Conservation (phyloP, 805 yeast genomes). For the Metschnikowia bowlesiae region DNA sequence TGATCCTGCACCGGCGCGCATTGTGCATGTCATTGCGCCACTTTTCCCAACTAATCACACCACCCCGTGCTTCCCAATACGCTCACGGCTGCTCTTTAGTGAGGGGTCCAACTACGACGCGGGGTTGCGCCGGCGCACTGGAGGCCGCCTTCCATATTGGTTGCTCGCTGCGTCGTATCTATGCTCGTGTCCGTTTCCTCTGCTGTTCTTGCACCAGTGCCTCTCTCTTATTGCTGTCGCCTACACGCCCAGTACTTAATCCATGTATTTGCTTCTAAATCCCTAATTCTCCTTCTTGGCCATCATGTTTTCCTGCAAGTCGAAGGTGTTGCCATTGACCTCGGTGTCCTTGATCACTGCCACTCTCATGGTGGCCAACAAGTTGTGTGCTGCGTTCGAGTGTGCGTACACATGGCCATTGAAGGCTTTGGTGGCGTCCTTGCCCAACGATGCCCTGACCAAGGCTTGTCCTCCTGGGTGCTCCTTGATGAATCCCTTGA, state of each 20-base stretch:
- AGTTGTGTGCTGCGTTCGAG: conserved; percentile 80
- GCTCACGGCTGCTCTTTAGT: background rate
- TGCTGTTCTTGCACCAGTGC: too few relatives aligned
- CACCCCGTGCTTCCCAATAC: background rate
- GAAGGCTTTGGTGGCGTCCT: conserved; percentile 80
- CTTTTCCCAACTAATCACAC: background rate
- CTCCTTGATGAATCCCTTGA: conserved; percentile 59
- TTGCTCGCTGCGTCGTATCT: too few relatives aligned
- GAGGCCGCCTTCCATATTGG: too few relatives aligned
- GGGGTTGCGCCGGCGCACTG: too few relatives aligned
- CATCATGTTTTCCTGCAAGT: conserved; percentile 45
- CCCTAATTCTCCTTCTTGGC: conserved; percentile 28
- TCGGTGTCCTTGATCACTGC: conserved; percentile 70
- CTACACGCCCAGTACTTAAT: background rate
- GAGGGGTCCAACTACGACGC: background rate
- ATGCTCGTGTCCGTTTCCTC: too few relatives aligned
- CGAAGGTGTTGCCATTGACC: conserved; percentile 52
- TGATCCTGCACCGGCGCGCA: background rate
- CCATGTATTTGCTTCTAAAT: background rate
- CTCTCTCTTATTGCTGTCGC: too few relatives aligned
- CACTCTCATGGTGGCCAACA: conserved; percentile 77
- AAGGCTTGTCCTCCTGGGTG: conserved; percentile 85
- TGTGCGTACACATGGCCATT: conserved; percentile 84
- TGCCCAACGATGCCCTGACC: conserved; percentile 66
- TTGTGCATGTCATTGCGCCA: background rate